Conservation (phyloP, 1,284 basidiomycete genomes). For the Puccinia novopanici region DNA sequence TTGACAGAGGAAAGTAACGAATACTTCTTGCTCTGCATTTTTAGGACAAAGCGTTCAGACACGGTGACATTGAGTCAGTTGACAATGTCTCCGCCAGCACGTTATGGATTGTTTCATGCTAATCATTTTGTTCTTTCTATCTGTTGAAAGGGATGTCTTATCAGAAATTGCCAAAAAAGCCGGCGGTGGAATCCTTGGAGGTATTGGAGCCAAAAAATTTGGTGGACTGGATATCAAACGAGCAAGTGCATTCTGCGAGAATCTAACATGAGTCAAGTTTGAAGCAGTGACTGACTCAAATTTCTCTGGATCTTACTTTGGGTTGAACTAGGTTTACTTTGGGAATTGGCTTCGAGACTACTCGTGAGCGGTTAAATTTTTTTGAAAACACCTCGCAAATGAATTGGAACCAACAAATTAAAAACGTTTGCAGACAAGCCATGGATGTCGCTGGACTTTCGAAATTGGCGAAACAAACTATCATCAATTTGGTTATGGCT, state of each 20-base stretch:
- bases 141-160: conserved; percentile 55
- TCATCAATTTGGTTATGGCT: conserved; percentile 49
- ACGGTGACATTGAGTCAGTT: conserved; percentile 55
- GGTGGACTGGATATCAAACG: conserved; percentile 55
- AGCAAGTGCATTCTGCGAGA: neutral
- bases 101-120: neutral
- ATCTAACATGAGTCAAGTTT: neutral
- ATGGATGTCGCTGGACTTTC: conserved; percentile 51
- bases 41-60: conserved; percentile 53
- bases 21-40: neutral
- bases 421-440: conserved; percentile 43
- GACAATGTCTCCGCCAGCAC: neutral
- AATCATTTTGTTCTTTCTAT: conserved; percentile 3
- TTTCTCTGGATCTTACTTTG: neutral
- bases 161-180: conserved; percentile 52
- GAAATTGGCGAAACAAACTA: conserved; percentile 49
- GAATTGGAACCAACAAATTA: neutral
- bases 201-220: conserved; percentile 54
- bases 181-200: conserved; percentile 49
- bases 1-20: neutral
- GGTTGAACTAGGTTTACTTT: conserved; percentile 43
- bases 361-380: conserved; percentile 23
- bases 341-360: conserved; percentile 51
- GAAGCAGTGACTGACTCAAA: neutral
- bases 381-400: neutral